Conservation (phyloP, 2,329 filamentous ascomycete genomes). For the Colletotrichum filicis region DNA sequence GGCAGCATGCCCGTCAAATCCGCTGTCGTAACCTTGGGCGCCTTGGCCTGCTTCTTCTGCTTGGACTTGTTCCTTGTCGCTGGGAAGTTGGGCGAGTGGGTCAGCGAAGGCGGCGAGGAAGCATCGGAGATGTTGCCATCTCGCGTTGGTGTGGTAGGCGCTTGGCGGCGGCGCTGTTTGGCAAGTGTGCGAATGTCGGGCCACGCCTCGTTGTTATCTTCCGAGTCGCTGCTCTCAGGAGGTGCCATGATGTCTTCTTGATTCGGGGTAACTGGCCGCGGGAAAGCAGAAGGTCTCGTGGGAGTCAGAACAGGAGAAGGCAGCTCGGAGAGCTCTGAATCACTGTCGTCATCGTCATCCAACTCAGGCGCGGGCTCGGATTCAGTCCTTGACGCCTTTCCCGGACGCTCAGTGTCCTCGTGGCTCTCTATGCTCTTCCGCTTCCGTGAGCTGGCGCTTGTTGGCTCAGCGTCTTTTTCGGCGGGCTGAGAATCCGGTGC, state of each 20-base stretch:
- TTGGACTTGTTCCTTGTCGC: constrained; percentile 42
- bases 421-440: constrained; percentile 64
- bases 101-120: constrained; percentile 74
- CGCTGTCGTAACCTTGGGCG: constrained; percentile 62
- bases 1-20: constrained; percentile 66
- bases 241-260: constrained; percentile 64
- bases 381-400: constrained; percentile 46
- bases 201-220: constrained; percentile 57
- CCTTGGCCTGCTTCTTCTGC: constrained; percentile 36
- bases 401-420: constrained; percentile 49
- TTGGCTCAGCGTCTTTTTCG: constrained; percentile 36
- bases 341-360: constrained; percentile 36
- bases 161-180: constrained; percentile 53
- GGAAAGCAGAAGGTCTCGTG: constrained; percentile 37
- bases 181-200: constrained; percentile 64
- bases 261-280: constrained; percentile 55
- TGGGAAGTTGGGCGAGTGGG: constrained; percentile 70
- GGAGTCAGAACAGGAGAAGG: constrained; percentile 47
- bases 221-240: constrained; percentile 64
- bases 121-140: constrained; percentile 61
- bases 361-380: constrained; percentile 38
- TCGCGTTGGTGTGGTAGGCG: constrained; percentile 49
- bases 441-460: constrained; percentile 58
- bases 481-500: constrained; percentile 39
- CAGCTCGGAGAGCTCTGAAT: constrained; percentile 50